phyloP scores from a whole-genome alignment of 2,329 filamentous ascomycete species.

The Phyllosticta citriasiana region DNA sequence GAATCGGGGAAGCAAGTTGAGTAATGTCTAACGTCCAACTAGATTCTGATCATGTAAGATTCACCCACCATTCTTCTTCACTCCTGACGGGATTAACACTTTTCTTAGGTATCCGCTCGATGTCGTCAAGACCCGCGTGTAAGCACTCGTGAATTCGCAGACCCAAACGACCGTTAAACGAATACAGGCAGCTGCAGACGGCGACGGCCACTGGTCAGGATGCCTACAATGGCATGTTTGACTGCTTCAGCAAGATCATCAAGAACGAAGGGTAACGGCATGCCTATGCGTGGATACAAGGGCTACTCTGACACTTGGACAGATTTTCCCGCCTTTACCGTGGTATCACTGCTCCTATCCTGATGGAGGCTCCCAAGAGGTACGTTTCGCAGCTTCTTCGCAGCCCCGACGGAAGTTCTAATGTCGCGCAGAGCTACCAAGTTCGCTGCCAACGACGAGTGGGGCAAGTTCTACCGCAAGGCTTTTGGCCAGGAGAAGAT shows the following conservation, averaged over 20 bases:
- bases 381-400: slow-evolving; percentile 14
- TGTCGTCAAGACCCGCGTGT: slow-evolving; percentile 97
- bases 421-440: slow-evolving; percentile 66
- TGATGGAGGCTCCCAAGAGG: slow-evolving; percentile 94
- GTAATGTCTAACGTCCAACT: slow-evolving; percentile 21
- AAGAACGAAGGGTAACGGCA: slow-evolving; percentile 74
- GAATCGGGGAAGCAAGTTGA: neutral
- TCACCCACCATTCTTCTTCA: slow-evolving; percentile 4
- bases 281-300: neutral
- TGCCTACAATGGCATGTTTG: slow-evolving; percentile 90
- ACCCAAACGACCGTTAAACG: slow-evolving; percentile 16
- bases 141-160: slow-evolving; percentile 31
- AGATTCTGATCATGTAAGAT: slow-evolving; percentile 81
- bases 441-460: slow-evolving; percentile 97
- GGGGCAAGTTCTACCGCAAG: slow-evolving; percentile 89
- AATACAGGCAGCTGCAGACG: slow-evolving; percentile 71
- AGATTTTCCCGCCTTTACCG: slow-evolving; percentile 88
- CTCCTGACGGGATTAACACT: slow-evolving; percentile 9
- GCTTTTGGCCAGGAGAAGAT: slow-evolving; percentile 77
- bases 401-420: neutral
- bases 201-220: slow-evolving; percentile 64
- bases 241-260: slow-evolving; percentile 97
- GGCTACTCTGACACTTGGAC: slow-evolving; percentile 5
- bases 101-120: slow-evolving; percentile 84
- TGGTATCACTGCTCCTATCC: slow-evolving; percentile 87